Evolutionary conservation across 257 asterid species (phyloP).

Genomic region (Linaria vulgaris): DNA sequence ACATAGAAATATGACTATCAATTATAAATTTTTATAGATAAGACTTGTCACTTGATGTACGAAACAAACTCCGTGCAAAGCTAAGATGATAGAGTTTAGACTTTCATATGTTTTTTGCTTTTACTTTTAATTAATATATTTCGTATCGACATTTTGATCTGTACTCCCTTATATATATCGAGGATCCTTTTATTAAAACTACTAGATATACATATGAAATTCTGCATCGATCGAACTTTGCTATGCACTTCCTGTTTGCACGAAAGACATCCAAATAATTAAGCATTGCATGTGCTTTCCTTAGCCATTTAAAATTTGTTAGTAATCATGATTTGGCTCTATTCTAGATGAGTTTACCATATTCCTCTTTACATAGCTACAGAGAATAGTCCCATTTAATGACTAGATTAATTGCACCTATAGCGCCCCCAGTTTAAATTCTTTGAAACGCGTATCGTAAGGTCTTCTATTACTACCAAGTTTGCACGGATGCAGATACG

Average conservation of each 20-base stretch:
- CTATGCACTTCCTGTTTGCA: constrained; percentile 25
- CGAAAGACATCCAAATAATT: constrained; percentile 29
- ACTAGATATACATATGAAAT: not conserved
- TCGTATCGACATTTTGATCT: not conserved
- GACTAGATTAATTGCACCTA: too few relatives aligned
- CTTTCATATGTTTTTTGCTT: not conserved
- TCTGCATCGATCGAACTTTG: constrained; percentile 18
- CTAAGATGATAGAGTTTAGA: not conserved
- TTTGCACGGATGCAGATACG: too few relatives aligned
- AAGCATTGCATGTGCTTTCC: constrained; percentile 28
- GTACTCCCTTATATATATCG: not conserved
- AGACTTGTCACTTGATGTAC: too few relatives aligned
- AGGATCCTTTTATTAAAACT: not conserved
- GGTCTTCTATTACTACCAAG: too few relatives aligned
- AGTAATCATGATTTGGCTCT: constrained; percentile 28
- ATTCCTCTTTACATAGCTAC: constrained; percentile 17
- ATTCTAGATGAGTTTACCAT: constrained; percentile 6
- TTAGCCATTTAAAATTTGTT: constrained; percentile 26
- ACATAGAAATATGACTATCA: too few relatives aligned
- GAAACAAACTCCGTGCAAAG: too few relatives aligned
- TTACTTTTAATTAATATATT: not conserved
- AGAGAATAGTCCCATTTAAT: not conserved
- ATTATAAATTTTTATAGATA: too few relatives aligned
- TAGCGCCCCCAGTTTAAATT: too few relatives aligned
- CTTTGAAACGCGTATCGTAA: too few relatives aligned